phyloP scores from a whole-genome alignment of 257 asterid species.

The Jacaranda mimosifolia region DNA sequence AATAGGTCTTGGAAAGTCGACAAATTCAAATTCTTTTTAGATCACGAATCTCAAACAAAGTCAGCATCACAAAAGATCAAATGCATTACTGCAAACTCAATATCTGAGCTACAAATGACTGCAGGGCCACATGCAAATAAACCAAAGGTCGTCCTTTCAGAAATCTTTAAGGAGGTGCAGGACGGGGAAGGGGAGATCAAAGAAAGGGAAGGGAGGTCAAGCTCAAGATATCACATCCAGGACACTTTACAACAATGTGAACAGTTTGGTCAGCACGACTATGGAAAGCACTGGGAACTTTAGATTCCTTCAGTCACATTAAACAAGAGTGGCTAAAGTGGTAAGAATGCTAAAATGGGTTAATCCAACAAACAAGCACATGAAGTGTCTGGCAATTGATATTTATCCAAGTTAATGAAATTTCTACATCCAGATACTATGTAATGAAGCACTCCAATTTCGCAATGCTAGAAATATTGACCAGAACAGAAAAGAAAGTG shows the following conservation, averaged over 20 bases:
- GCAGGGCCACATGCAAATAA: background rate
- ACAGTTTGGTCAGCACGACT: too few relatives aligned
- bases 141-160: background rate
- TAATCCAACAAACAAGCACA: constrained; percentile 33
- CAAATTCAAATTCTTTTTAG: background rate
- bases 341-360: constrained; percentile 9
- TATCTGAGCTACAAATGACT: background rate
- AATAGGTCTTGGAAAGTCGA: background rate
- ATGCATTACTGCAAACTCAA: background rate
- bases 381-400: constrained; percentile 11
- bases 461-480: background rate
- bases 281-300: background rate
- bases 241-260: background rate
- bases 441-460: background rate
- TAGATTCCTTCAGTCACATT: constrained; percentile 17
- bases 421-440: constrained; percentile 26
- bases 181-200: constrained; percentile 4
- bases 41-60: background rate
- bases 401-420: constrained; percentile 17
- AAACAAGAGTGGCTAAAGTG: constrained; percentile 4
- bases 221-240: constrained; percentile 13
- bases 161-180: background rate
- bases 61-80: constrained; percentile 8
- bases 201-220: background rate
- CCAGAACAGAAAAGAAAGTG: constrained; percentile 1